phyloP scores from a whole-genome alignment of 306 rosid genomes.

The Lathyrus tuberosus region DNA sequence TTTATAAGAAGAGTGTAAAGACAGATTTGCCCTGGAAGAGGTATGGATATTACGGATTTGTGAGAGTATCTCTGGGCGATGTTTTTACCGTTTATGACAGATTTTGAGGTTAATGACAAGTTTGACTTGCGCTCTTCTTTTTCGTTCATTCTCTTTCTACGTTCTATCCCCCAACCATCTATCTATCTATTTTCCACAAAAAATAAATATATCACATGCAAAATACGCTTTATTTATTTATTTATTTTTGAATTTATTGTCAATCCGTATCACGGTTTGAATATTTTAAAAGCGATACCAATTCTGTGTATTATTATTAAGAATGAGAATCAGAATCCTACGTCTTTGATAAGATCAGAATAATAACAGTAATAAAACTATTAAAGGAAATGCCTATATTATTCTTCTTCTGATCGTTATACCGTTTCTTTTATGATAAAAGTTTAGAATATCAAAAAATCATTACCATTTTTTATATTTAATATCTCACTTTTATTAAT shows the following conservation, averaged over 20 bases:
- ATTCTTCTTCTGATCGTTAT: background rate
- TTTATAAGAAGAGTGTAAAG: slow-evolving; percentile 43
- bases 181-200: background rate
- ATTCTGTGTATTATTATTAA: background rate
- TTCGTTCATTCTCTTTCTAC: background rate
- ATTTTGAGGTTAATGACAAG: slow-evolving; percentile 54
- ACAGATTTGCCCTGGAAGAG: slow-evolving; percentile 46
- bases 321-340: background rate
- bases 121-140: slow-evolving; percentile 46
- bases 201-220: slow-evolving; percentile 28
- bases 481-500: too few species aligned
- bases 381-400: background rate
- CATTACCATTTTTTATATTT: too few species aligned
- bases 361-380: background rate
- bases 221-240: background rate
- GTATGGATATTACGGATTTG: slow-evolving; percentile 39
- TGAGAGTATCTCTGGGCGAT: slow-evolving; percentile 45
- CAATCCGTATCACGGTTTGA: background rate
- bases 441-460: too few species aligned
- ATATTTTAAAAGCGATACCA: slow-evolving; percentile 3
- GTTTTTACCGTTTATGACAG: slow-evolving; percentile 60
- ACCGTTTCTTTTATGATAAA: too few species aligned
- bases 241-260: background rate
- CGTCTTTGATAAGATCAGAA: background rate
- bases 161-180: background rate